These are phyloP conservation scores for Mikania micrantha DNA, from an alignment of 129 eudicot species.

Conservation along the genomic window DNA sequence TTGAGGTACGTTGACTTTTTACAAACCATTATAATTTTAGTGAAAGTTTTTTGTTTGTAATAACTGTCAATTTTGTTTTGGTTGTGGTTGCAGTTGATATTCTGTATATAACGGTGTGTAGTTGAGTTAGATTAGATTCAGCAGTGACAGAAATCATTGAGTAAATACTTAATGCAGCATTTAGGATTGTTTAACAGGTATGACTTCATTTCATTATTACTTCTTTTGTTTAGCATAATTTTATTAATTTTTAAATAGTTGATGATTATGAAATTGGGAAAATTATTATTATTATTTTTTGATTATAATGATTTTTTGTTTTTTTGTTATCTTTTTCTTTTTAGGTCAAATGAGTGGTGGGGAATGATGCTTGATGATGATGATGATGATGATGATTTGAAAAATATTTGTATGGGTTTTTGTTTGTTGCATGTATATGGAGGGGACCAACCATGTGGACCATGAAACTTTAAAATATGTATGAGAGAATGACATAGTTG, in stretches of 20 bases:
- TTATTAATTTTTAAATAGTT: not conserved
- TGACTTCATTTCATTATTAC: not conserved
- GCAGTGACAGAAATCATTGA: constrained; percentile 21
- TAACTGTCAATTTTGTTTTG: not conserved
- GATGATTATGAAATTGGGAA: not conserved
- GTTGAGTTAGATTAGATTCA: constrained; percentile 25
- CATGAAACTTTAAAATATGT: constrained; percentile 11
- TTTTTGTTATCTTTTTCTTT: not conserved
- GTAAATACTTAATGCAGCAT: constrained; percentile 27
- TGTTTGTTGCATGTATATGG: not conserved
- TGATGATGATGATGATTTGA: constrained; percentile 14
- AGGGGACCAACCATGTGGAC: not conserved
- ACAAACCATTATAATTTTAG: not conserved
- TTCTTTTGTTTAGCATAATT: not conserved
- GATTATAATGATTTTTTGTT: not conserved
- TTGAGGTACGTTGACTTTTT: constrained; percentile 25
- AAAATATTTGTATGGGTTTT: constrained; percentile 8
- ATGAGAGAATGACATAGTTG: constrained; percentile 12
- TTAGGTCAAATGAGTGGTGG: constrained; percentile 16
- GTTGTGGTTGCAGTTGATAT: constrained; percentile 35
- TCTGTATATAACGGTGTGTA: constrained; percentile 33
- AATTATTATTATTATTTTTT: not conserved
- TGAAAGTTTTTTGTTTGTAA: not conserved
- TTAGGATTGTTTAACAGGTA: constrained; percentile 22
- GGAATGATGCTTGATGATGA: constrained; percentile 17